Conservation (phyloP, 2,329 filamentous ascomycete genomes). For the Microdochium nivale region DNA sequence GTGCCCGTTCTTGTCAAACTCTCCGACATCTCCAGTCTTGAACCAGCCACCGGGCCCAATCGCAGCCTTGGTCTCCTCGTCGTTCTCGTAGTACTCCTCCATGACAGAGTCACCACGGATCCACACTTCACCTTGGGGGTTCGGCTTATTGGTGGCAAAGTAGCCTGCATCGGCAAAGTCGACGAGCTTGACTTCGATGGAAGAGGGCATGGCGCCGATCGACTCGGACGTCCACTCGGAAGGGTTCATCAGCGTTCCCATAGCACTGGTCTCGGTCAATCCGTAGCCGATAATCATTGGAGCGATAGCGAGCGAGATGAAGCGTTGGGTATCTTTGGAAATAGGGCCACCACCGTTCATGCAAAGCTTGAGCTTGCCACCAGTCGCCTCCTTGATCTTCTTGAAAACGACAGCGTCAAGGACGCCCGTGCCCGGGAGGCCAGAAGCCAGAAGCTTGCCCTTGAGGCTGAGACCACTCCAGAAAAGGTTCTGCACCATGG, state of each 20-base stretch:
- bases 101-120: slow-evolving; percentile 70
- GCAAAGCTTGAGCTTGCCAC: slow-evolving; percentile 70
- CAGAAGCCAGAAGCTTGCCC: slow-evolving; percentile 38
- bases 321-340: slow-evolving; percentile 75
- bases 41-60: slow-evolving; percentile 75
- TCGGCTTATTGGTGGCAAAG: slow-evolving; percentile 63
- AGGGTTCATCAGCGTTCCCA: slow-evolving; percentile 68
- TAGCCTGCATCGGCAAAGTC: slow-evolving; percentile 82
- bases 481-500: slow-evolving; percentile 67
- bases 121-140: slow-evolving; percentile 80
- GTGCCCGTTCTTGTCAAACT: slow-evolving; percentile 65
- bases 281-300: slow-evolving; percentile 89
- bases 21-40: slow-evolving; percentile 78
- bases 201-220: slow-evolving; percentile 65
- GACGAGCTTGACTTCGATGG: slow-evolving; percentile 75
- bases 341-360: slow-evolving; percentile 83
- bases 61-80: slow-evolving; percentile 63
- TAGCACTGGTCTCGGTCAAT: slow-evolving; percentile 75
- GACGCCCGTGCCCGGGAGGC: slow-evolving; percentile 56
- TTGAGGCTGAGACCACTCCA: slow-evolving; percentile 49
- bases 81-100: slow-evolving; percentile 67
- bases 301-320: slow-evolving; percentile 81
- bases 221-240: slow-evolving; percentile 67
- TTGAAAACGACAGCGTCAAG: slow-evolving; percentile 79
- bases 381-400: slow-evolving; percentile 85